Percentiles rank a stretch among this genome's conserved stretches.
These are phyloP conservation scores for Thalassiosira livingstoniorum DNA, from an alignment of 352 stramenopile species.

Conservation along the genomic window DNA sequence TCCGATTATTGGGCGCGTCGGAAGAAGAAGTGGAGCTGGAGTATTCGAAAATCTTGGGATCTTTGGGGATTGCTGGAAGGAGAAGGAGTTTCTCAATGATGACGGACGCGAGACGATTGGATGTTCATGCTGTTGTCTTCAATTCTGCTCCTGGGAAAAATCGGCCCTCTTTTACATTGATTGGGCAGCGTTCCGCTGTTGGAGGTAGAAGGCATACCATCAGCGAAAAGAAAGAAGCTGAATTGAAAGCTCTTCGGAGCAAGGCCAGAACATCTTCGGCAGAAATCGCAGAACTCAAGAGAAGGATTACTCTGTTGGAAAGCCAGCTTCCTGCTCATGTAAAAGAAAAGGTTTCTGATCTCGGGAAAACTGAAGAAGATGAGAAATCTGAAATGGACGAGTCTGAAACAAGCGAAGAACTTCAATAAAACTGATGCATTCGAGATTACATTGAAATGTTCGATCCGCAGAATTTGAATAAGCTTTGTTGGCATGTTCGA, in stretches of 20 bases:
- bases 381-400: too few relatives aligned
- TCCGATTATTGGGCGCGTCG: conserved; percentile 42
- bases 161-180: not conserved
- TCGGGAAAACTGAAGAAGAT: too few relatives aligned
- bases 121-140: not conserved
- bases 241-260: conserved; percentile 9
- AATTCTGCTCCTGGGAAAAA: too few relatives aligned
- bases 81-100: conserved; percentile 8
- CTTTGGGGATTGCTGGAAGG: conserved; percentile 32
- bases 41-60: conserved; percentile 51
- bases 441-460: too few relatives aligned
- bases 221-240: not conserved
- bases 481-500: too few relatives aligned
- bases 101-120: not conserved
- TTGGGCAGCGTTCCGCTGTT: not conserved
- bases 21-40: conserved; percentile 58
- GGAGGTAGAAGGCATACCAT: not conserved
- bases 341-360: too few relatives aligned
- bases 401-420: too few relatives aligned
- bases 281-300: conserved; percentile 38
- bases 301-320: conserved; percentile 28
- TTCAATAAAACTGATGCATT: too few relatives aligned
- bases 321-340: not conserved
- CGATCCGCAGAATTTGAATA: too few relatives aligned
- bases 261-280: conserved; percentile 4